Evolutionary conservation across 2,329 filamentous ascomycete species (phyloP).

Genomic region (Helotiales sp.): DNA sequence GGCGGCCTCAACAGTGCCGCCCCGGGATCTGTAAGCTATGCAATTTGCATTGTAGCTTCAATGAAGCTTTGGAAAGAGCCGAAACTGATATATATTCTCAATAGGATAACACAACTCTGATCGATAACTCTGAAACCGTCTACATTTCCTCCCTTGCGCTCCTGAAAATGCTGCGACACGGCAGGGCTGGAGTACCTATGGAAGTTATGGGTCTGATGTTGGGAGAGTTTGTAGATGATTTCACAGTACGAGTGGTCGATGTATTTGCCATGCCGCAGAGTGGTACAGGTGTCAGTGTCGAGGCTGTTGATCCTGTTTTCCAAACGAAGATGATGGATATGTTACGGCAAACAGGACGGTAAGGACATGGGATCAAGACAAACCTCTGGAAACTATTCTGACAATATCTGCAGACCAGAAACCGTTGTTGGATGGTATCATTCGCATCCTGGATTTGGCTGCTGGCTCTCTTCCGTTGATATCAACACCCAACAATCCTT

Average conservation of each 20-base stretch:
- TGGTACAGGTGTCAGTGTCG: conserved; percentile 96
- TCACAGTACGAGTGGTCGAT: conserved; percentile 96
- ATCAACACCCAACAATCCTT: conserved; percentile 99
- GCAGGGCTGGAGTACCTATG: conserved; percentile 97
- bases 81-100: conserved; percentile 21
- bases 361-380: conserved; percentile 34
- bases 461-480: conserved; percentile 98
- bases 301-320: conserved; percentile 97
- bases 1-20: conserved; percentile 59
- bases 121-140: conserved; percentile 99
- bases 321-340: conserved; percentile 99
- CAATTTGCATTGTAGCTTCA: conserved; percentile 8
- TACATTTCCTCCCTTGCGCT: conserved; percentile 98
- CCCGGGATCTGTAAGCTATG: conserved; percentile 62
- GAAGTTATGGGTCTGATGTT: conserved; percentile 99
- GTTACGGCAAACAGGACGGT: conserved; percentile 96
- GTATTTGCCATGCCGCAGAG: conserved; percentile 99
- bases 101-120: conserved; percentile 86
- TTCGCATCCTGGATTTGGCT: conserved; percentile 98
- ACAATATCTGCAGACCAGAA: conserved; percentile 69
- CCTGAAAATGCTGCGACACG: conserved; percentile 98
- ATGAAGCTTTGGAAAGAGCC: conserved; percentile 17
- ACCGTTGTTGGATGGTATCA: conserved; percentile 99
- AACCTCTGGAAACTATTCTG: conserved; percentile 21
- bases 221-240: conserved; percentile 98